Conservation (phyloP, 2,329 filamentous ascomycete species). For the Clonostachys rosea region DNA sequence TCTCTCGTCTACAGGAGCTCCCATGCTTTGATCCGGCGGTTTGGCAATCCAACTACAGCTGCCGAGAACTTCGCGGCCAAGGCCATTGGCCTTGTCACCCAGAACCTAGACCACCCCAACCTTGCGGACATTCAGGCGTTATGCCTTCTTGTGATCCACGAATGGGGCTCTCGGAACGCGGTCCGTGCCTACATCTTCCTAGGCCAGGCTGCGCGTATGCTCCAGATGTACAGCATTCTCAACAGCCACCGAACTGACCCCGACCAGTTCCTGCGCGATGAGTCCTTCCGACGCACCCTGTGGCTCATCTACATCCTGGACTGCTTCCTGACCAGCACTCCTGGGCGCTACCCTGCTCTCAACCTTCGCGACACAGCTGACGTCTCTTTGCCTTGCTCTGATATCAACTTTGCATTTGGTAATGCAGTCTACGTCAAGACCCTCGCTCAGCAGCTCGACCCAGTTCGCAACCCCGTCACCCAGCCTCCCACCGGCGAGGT, state of each 20-base stretch:
- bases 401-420: slow-evolving; percentile 60
- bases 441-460: slow-evolving; percentile 35
- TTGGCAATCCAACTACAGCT: slow-evolving; percentile 49
- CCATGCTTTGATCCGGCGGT: slow-evolving; percentile 50
- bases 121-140: slow-evolving; percentile 58
- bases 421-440: slow-evolving; percentile 55
- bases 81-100: slow-evolving; percentile 51
- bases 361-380: slow-evolving; percentile 49
- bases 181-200: slow-evolving; percentile 60
- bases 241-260: slow-evolving; percentile 45
- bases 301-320: slow-evolving; percentile 62
- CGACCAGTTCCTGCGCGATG: slow-evolving; percentile 54
- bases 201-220: slow-evolving; percentile 58
- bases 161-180: slow-evolving; percentile 58
- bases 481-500: slow-evolving; percentile 41
- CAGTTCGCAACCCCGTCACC: slow-evolving; percentile 19
- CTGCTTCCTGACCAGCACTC: slow-evolving; percentile 57
- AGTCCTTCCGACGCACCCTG: slow-evolving; percentile 55
- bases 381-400: slow-evolving; percentile 52
- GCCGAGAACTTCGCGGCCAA: slow-evolving; percentile 57
- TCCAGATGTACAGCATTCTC: slow-evolving; percentile 59
- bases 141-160: slow-evolving; percentile 57
- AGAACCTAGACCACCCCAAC: slow-evolving; percentile 53
- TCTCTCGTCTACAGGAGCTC: slow-evolving; percentile 40
- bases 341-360: slow-evolving; percentile 52